Conservation (phyloP, 306 rosid species). For the Trifolium repens region DNA sequence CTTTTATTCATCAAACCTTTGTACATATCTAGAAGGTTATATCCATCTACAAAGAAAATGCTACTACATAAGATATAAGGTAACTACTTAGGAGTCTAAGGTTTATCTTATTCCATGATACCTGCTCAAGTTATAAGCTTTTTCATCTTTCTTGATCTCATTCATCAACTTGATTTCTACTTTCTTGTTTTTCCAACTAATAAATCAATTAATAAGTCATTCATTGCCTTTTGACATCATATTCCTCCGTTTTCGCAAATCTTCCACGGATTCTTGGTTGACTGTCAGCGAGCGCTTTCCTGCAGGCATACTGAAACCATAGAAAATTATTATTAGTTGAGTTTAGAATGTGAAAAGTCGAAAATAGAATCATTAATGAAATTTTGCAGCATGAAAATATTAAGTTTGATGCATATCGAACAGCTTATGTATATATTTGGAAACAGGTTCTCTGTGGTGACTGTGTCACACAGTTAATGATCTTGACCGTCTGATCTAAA, state of each 20-base stretch:
- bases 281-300: slow-evolving; percentile 98
- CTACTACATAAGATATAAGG: slow-evolving; percentile 49
- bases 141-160: slow-evolving; percentile 43
- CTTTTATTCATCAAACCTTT: slow-evolving; percentile 69
- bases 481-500: neutral
- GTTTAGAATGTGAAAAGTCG: neutral
- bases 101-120: slow-evolving; percentile 46
- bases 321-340: slow-evolving; percentile 6
- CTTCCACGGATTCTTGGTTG: slow-evolving; percentile 99
- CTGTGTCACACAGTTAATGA: neutral
- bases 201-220: no score
- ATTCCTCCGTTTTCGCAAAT: slow-evolving; percentile 87
- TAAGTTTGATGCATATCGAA: neutral
- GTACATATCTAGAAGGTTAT: slow-evolving; percentile 57
- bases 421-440: neutral
- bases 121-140: slow-evolving; percentile 40
- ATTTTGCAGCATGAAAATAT: neutral
- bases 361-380: slow-evolving; percentile 5
- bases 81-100: slow-evolving; percentile 5
- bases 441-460: neutral
- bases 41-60: slow-evolving; percentile 47
- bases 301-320: slow-evolving; percentile 83
- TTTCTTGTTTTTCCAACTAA: slow-evolving; percentile 34
- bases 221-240: slow-evolving; percentile 55
- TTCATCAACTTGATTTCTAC: slow-evolving; percentile 48